Evolutionary conservation across 1,139 yeast genomes (phyloP), one percentile per base, ranked within the genome.

Genomic region (Pichia sp.): DNA sequence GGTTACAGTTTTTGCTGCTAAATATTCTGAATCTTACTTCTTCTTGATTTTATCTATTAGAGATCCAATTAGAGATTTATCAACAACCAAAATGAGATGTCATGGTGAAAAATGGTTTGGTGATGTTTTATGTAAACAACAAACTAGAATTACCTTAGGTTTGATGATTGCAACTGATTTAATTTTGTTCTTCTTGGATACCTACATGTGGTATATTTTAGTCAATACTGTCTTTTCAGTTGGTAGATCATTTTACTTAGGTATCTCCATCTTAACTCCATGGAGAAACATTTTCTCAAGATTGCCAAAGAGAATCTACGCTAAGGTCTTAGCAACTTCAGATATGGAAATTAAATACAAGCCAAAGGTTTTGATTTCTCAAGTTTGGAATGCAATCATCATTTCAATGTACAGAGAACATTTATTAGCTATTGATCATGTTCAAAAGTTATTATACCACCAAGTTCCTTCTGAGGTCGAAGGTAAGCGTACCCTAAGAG

Each of bases 281-380:
- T 92, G 98, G 98, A 85, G 97, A 80, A 92, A 92, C 66, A 90
- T 92, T 60, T 92, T 90, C 74, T 83, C 96, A 51, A 83, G 98
- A 68, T 75, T 92, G 64, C 98, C 98, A 66, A 92, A 92, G 80
- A 86, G 98, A 80, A 87, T 92, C 58, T 92, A 92, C 74, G 87
- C 97, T 48, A 92, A 92, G 79, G 81, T 92, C 55, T 79, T 92
- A 67, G 97, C 97, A 41, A 92, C 98, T 38, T 86, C 96, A 55
- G 98, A 92, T 66, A 92, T 92, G 97, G 98, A 92, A 71, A 87
- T 92, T 64, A 92, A 92, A 72, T 92, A 92, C 73, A 92, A 92
- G 70, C 98, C 98, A 58, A 92, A 92, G 79, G 97, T 92, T 55
- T 76, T 92, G 65, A 90, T 92, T 62, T 88, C 97, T 40, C 98